Conservation (phyloP, 805 yeast species). For the Lipomyces chichibuensis region DNA sequence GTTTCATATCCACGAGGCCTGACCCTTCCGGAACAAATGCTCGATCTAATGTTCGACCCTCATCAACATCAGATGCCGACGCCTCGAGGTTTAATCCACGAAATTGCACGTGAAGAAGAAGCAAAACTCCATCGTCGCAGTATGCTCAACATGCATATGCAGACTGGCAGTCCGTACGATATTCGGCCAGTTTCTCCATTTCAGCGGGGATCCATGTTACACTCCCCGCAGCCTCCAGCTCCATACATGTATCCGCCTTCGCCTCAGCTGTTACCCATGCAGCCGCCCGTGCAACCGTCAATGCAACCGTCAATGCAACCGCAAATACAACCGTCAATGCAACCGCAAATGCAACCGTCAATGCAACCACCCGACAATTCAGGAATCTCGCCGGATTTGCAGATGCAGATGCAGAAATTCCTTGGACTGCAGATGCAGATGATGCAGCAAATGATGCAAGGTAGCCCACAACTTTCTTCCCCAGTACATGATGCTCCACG, state of each 20-base stretch:
- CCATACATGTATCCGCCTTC: background rate
- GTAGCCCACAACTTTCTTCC: background rate
- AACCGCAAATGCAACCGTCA: conserved; percentile 5
- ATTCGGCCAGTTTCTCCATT: conserved; percentile 43
- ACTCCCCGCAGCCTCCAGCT: conserved; percentile 1
- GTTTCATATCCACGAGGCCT: conserved; percentile 19
- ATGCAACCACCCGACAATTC: background rate
- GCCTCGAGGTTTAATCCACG: conserved; percentile 48
- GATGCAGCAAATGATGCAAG: conserved; percentile 33
- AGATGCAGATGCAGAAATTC: conserved; percentile 29
- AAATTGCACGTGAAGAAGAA: conserved; percentile 48
- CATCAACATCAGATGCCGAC: conserved; percentile 8
- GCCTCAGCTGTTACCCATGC: conserved; percentile 3
- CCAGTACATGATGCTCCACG: background rate
- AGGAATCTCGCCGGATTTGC: conserved; percentile 21
- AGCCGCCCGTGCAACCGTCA: conserved; percentile 6
- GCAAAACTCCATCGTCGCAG: conserved; percentile 41
- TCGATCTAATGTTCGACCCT: background rate
- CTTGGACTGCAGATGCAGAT: conserved; percentile 32
- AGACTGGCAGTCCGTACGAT: conserved; percentile 37
- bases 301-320: conserved; percentile 2
- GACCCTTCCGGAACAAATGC: conserved; percentile 21
- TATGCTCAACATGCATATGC: conserved; percentile 32
- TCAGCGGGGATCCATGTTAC: background rate
- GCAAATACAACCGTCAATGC: conserved; percentile 7